Percentiles rank a stretch among this genome's conserved stretches.
These are phyloP conservation scores for Citrus hindsii DNA, from an alignment of 345 rosid genomes.

Conservation along the genomic window DNA sequence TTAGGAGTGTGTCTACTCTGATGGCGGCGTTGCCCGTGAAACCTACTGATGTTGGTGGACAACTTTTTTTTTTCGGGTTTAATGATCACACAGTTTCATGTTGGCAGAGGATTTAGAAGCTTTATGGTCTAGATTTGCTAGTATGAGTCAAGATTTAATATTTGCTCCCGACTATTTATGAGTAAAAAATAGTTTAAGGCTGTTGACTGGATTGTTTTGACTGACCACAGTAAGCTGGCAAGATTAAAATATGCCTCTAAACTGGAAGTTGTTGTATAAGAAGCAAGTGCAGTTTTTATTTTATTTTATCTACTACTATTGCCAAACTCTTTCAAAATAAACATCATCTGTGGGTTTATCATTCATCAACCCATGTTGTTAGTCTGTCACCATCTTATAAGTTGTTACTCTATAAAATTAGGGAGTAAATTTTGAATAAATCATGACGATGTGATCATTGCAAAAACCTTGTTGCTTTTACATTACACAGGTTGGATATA, in stretches of 20 bases:
- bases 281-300: too few relatives aligned
- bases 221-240: neutral
- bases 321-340: neutral
- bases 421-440: neutral
- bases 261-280: neutral
- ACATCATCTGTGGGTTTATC: neutral
- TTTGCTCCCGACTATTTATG: neutral
- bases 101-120: neutral
- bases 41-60: neutral
- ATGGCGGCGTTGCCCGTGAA: neutral
- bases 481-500: slow-evolving; percentile 65
- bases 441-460: neutral
- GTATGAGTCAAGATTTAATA: neutral
- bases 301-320: neutral
- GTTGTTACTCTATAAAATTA: neutral
- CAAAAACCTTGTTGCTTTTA: slow-evolving; percentile 2
- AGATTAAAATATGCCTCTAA: neutral
- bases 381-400: neutral
- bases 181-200: neutral
- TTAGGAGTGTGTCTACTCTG: neutral
- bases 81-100: neutral
- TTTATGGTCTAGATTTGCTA: neutral
- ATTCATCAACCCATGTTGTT: neutral
- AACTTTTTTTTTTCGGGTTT: neutral
- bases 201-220: neutral